These are phyloP conservation scores for Vaccinium vitisidaea DNA, from an alignment of 148 eudicot species.

Conservation along the genomic window DNA sequence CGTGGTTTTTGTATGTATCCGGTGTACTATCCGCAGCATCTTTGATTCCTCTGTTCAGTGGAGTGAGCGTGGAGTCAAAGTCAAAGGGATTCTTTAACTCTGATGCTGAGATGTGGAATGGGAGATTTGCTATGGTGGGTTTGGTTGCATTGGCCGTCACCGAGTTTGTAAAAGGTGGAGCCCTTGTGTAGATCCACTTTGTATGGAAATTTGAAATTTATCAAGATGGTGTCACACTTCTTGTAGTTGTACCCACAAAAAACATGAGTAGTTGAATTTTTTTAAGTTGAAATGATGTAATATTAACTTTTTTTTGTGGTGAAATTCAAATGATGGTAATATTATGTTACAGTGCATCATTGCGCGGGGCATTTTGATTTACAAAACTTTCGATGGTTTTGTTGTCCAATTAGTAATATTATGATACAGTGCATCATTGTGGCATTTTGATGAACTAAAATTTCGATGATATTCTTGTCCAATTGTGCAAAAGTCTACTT, in stretches of 20 bases:
- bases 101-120: constrained; percentile 81
- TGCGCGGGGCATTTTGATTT: too few species aligned
- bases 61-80: constrained; percentile 45
- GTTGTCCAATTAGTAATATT: not conserved
- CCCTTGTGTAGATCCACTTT: constrained; percentile 44
- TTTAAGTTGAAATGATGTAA: too few species aligned
- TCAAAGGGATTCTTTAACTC: constrained; percentile 51
- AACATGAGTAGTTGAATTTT: too few species aligned
- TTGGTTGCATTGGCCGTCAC: constrained; percentile 79
- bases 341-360: too few species aligned
- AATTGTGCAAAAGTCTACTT: not conserved
- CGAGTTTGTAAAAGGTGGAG: constrained; percentile 60
- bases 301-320: too few species aligned
- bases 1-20: constrained; percentile 64
- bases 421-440: not conserved
- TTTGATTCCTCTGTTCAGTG: constrained; percentile 53
- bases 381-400: not conserved
- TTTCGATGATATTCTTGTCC: not conserved
- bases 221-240: too few species aligned
- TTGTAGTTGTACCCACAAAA: too few species aligned
- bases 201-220: too few species aligned
- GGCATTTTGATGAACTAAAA: not conserved
- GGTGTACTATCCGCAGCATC: constrained; percentile 58
- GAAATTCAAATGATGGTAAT: too few species aligned
- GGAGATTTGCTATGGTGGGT: constrained; percentile 83